Conservation (phyloP, 495 filamentous ascomycete genomes). For the Penicillium samsonianum region DNA sequence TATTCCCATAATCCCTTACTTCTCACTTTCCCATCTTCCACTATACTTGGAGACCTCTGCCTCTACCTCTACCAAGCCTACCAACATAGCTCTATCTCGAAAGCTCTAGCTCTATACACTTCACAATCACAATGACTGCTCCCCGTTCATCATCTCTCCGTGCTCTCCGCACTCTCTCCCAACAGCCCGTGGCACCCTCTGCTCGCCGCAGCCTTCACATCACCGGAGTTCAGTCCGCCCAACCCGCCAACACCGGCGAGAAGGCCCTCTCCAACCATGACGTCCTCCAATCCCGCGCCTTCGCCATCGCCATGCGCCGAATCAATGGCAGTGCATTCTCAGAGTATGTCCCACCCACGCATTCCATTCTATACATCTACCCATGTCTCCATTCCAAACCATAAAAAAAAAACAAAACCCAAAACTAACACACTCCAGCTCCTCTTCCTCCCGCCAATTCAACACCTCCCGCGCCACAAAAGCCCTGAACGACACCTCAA, state of each 20-base stretch:
- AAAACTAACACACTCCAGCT: constrained; percentile 28
- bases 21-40: background rate
- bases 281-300: constrained; percentile 52
- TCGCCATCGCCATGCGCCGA: constrained; percentile 54
- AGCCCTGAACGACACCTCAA: constrained; percentile 56
- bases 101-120: constrained; percentile 17
- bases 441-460: constrained; percentile 51
- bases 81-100: constrained; percentile 1
- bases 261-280: constrained; percentile 53
- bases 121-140: constrained; percentile 44
- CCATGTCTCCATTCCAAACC: background rate
- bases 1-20: constrained; percentile 6
- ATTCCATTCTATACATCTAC: background rate
- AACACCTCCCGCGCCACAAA: constrained; percentile 60
- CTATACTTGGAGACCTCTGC: background rate
- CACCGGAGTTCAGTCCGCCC: constrained; percentile 53
- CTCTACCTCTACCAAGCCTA: constrained; percentile 3
- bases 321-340: constrained; percentile 45
- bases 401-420: background rate
- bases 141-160: constrained; percentile 53
- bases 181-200: constrained; percentile 41
- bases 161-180: constrained; percentile 48
- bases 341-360: constrained; percentile 34
- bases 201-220: constrained; percentile 56
- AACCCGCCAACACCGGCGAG: constrained; percentile 39